phyloP scores from a whole-genome alignment of 495 filamentous ascomycete genomes.

The Penicillium paradoxum region DNA sequence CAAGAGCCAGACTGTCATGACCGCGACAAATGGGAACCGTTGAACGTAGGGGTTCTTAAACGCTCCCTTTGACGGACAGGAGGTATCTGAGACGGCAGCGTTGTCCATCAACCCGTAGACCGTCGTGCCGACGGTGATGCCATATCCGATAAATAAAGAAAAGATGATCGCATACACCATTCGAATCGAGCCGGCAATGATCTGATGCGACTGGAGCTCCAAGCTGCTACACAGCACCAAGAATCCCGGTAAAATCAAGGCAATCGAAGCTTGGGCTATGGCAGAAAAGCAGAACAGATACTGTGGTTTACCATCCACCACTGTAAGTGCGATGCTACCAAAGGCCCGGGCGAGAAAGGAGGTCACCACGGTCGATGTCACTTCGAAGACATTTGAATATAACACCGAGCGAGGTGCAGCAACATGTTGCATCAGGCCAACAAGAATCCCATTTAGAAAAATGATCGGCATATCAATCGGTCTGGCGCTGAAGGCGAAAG shows the following conservation, averaged over 20 bases:
- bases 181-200: constrained; percentile 86
- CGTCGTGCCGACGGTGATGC: constrained; percentile 86
- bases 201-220: constrained; percentile 76
- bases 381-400: constrained; percentile 78
- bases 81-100: constrained; percentile 63
- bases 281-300: constrained; percentile 80
- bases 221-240: constrained; percentile 74
- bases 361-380: constrained; percentile 73
- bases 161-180: constrained; percentile 95
- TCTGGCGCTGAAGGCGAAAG: constrained; percentile 80
- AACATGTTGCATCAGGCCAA: constrained; percentile 74
- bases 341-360: constrained; percentile 80
- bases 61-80: constrained; percentile 47
- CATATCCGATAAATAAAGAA: constrained; percentile 86
- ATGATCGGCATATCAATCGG: constrained; percentile 81
- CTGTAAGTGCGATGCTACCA: constrained; percentile 60
- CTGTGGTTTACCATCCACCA: constrained; percentile 40
- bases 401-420: constrained; percentile 72
- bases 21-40: constrained; percentile 45
- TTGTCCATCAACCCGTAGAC: constrained; percentile 77
- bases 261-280: constrained; percentile 84
- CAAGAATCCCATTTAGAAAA: constrained; percentile 76
- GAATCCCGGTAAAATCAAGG: constrained; percentile 83
- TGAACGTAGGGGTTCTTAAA: constrained; percentile 29
- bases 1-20: constrained; percentile 56